phyloP scores from a whole-genome alignment of 2,329 filamentous ascomycete genomes.

The Pestalotiopsis sp. region DNA sequence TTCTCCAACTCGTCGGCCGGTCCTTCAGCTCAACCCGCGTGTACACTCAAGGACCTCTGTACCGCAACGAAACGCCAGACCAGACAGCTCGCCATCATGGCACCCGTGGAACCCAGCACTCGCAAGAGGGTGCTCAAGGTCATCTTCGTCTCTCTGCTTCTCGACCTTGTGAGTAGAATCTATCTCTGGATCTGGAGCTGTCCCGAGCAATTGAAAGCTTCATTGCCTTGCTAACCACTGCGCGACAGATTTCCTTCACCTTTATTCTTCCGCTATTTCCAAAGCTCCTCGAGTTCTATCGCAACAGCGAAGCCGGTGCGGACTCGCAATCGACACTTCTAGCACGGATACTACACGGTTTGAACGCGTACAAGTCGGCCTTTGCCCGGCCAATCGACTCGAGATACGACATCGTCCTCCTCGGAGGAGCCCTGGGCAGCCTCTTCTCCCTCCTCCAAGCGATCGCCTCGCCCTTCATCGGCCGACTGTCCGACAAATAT shows the following conservation, averaged over 20 bases:
- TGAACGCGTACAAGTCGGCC: slow-evolving; percentile 93
- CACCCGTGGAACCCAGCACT: slow-evolving; percentile 40
- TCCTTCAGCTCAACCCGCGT: neutral
- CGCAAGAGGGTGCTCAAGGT: slow-evolving; percentile 85
- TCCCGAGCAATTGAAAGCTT: slow-evolving; percentile 10
- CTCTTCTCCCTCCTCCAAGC: slow-evolving; percentile 91
- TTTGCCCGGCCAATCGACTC: slow-evolving; percentile 94
- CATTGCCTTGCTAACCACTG: slow-evolving; percentile 4
- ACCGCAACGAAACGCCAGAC: neutral
- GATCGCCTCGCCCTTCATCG: slow-evolving; percentile 88
- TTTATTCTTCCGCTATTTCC: slow-evolving; percentile 97
- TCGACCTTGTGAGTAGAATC: slow-evolving; percentile 73
- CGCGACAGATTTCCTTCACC: slow-evolving; percentile 85
- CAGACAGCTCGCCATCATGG: slow-evolving; percentile 21
- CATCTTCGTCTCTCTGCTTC: slow-evolving; percentile 83
- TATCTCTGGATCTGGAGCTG: slow-evolving; percentile 4
- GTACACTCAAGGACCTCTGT: neutral
- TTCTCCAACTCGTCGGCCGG: neutral
- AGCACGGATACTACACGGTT: slow-evolving; percentile 74
- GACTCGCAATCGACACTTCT: slow-evolving; percentile 60
- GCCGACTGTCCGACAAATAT: slow-evolving; percentile 83
- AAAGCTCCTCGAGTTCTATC: slow-evolving; percentile 94
- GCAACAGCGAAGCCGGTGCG: slow-evolving; percentile 70
- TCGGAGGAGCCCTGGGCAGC: slow-evolving; percentile 91
- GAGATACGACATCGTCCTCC: slow-evolving; percentile 93